Evolutionary conservation across 2,329 filamentous ascomycete species (phyloP), one percentile per base, ranked within the genome.

Genomic region (Alternaria triticina): DNA sequence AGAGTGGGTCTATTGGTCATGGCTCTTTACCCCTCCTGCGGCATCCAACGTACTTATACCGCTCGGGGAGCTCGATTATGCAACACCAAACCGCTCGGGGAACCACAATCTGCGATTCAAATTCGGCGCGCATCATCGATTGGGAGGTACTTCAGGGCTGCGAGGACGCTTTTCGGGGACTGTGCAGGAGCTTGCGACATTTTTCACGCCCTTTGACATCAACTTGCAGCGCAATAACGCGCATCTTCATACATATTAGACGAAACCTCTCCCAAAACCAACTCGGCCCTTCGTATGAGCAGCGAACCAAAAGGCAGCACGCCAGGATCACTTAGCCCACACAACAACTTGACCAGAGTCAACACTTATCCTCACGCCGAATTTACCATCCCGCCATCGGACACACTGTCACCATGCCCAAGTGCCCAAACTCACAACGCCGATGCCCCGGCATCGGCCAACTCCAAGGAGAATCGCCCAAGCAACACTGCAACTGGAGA

Each of bases 231-330:
- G 61, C 57, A 56, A 25, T 28, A 40, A 56, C 49, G 54, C 61
- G 30, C 55, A 45, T 40, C 17, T 12, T 59, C 30, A 61, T 43
- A 62, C 27, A 20, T 56, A 23, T 43, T 46, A 33, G 20, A 8
- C 47, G 13, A 40, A 40, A 22, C 33, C 46, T 43, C 7, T 13
- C 15, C 25, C 22, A 10, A 54, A 12, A 61, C 25, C 33, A 17
- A 59, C 23, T 56, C 65, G 59, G 45, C 27, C 15, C 57, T 58
- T 68, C 74, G 72, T 68, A 79, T 79, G 77, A 74, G 59, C 70
- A 64, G 71, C 70, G 67, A 74, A 70, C 56, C 55, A 70, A 82
- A 82, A 74, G 80, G 81, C 81, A 82, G 81, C 81, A 82, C 68
- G 81, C 81, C 81, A 82, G 81, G 81, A 82, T 77, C 66, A 75